A percentile compares a stretch with the other conserved stretches of the same genome.
Evolutionary conservation across 176 grass and related monocot species (phyloP).

Genomic region (Sorghum bicolor): DNA sequence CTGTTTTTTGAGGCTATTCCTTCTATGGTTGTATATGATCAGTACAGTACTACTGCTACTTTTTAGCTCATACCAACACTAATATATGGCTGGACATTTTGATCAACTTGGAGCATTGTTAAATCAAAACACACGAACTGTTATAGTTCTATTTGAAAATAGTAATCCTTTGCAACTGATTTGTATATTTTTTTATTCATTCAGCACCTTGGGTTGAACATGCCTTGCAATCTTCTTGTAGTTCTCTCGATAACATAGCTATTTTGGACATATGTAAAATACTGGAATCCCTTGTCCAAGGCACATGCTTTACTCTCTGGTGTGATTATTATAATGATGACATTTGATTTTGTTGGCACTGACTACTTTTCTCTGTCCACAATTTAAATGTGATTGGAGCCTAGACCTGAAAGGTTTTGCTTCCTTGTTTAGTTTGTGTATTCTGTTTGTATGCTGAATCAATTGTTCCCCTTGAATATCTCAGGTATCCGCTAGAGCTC

Average conservation of each 20-base stretch:
- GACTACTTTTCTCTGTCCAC: not conserved
- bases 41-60: not conserved
- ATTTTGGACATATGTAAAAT: not conserved
- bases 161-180: not conserved
- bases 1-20: not conserved
- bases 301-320: constrained; percentile 18
- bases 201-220: not conserved
- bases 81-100: not conserved
- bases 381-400: not conserved
- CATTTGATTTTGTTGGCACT: not conserved
- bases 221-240: not conserved
- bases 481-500: constrained; percentile 95
- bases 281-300: not conserved
- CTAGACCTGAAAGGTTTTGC: constrained; percentile 10
- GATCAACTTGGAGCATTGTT: not conserved
- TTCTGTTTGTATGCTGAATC: constrained; percentile 19
- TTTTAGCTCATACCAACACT: not conserved
- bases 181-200: not conserved
- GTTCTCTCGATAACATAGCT: constrained; percentile 11
- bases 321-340: constrained; percentile 9
- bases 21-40: not conserved
- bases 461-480: constrained; percentile 42
- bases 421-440: constrained; percentile 11
- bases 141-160: not conserved
- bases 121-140: not conserved